phyloP scores from a whole-genome alignment of 352 stramenopile species.

The Phytopythium helicoides region DNA sequence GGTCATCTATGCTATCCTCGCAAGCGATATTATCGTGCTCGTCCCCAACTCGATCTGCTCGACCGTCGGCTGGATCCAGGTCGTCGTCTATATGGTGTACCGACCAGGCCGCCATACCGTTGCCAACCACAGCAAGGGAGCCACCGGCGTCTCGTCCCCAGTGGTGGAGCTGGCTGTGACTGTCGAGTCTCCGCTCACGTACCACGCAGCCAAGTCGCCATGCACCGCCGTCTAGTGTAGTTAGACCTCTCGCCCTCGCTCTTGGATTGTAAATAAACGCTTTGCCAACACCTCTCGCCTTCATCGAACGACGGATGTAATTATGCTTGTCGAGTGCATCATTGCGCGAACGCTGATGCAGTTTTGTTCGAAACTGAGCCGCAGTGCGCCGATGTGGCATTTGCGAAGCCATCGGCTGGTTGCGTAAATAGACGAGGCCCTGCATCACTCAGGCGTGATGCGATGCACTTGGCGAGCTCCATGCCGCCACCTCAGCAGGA shows the following conservation, averaged over 20 bases:
- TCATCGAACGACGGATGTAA: too few species aligned
- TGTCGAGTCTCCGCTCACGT: not conserved
- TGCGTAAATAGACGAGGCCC: too few species aligned
- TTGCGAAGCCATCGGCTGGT: too few species aligned
- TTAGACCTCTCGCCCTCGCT: not conserved
- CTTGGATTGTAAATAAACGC: too few species aligned
- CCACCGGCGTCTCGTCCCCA: not conserved
- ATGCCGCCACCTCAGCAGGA: too few species aligned
- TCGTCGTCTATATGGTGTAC: constrained; percentile 24
- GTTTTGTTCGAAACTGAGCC: too few species aligned
- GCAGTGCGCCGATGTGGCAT: too few species aligned
- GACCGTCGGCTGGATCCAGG: constrained; percentile 18
- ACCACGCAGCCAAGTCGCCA: not conserved
- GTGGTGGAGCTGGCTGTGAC: not conserved
- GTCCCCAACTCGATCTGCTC: constrained; percentile 24
- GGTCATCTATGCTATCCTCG: constrained; percentile 27
- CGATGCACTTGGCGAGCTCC: too few species aligned
- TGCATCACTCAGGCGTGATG: too few species aligned
- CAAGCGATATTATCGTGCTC: constrained; percentile 33
- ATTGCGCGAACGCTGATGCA: too few species aligned
- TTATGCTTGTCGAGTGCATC: too few species aligned
- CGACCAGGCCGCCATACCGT: constrained; percentile 6
- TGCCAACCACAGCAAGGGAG: not conserved
- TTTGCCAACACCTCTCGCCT: too few species aligned
- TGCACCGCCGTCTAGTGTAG: not conserved